Base-by-base conservation (phyloP, 2,329 filamentous ascomycete species). In the Emmonsiellopsis sp. region DNA sequence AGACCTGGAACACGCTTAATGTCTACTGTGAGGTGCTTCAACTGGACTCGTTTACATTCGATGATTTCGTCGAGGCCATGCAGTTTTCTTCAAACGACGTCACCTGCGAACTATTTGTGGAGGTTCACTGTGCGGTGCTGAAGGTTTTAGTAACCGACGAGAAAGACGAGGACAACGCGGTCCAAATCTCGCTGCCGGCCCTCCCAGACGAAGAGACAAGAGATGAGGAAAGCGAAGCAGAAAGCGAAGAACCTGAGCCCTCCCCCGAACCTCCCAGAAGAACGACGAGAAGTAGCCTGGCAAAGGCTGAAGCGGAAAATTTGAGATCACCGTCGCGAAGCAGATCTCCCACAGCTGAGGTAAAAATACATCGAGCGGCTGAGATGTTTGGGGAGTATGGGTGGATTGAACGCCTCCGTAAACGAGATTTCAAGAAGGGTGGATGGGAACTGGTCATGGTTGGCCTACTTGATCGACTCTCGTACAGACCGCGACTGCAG, bases 1-100 rank as follows among this genome's bases (percentile, higher is more conserved):
- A 96, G 70, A 88, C 88, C 0, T 98, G 93, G 93, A 90, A 96
- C 62, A 96, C 91, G 0, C 77, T 98, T 36, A 98, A 96, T 63
- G 92, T 98, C n/a, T 96, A 96, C 66, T 95, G 90, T 65, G 89
- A 95, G 63, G 86, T 96, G 14, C 95, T 95, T 65, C 83, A 88
- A 63, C 78, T 98, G 31, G 93, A 98, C 68, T 97, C 92, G 0
- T 98, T 98, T 65, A 97, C 92, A 0, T 94, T 97, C 63, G 93
- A 98, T 67, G 93, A 98, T 68, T 97, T 91, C 63, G 78, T 95
- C 4, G 87, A 97, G 66, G 86, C 91, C 0, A 84, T 98, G 77
- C 80, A 84, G 48, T 85, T 91, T 54, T 80, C 86, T 0, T 89
- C 84, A 0, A 80, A 85, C 36, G 83, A 88, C 21, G 74, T 82